Base-by-base conservation (phyloP, 1,284 basidiomycete species). In the Gomphus sp. region DNA sequence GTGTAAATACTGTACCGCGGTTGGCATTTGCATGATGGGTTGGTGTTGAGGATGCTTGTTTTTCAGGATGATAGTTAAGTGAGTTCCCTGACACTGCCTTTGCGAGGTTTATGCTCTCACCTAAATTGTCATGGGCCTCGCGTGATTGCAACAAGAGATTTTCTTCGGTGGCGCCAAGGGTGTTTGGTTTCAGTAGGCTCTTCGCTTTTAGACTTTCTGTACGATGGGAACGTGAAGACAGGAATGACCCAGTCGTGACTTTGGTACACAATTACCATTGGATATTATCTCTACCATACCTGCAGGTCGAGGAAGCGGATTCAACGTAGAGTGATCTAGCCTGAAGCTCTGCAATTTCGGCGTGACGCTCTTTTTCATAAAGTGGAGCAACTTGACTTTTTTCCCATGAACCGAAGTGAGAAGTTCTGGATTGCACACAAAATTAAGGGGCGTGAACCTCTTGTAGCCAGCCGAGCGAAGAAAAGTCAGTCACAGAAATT, bases 351-450 rank as follows among this genome's bases (percentile, higher is more conserved):
- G 52, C 45, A 87, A 67, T 66, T 82, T 89, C 25, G 78, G 71
- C 0, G 74, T 73, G 49, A 89, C 73, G 59, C 75, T 81, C 72
- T 90, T 90, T 70, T 78, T 84, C 67, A 90, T 73, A 37, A 87
- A 74, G 36, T 87, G 82, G 69, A 89, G 78, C 50, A 91, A 69
- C 44, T 76, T 78, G 56, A 85, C 74, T 67, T 82, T 86, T 70
- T 79, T 83, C 45, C 83, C 87, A 67, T 86, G 83, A 9, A 74
- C 68, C 2, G 80, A 78, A 62, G 82, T 79, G 34, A 91, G 73
- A 12, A 91, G 71, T 52, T 78, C 74, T 0, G 88, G 87, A 5
- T 87, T 83, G 65, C 89, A 91, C 14, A 80, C 78, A 69, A 91
- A 90, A 7, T 79, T 78, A 16, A 91, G 70, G 6, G 88, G 89